Conservation (phyloP, 2,329 filamentous ascomycete genomes). For the Microsporum audouinii region DNA sequence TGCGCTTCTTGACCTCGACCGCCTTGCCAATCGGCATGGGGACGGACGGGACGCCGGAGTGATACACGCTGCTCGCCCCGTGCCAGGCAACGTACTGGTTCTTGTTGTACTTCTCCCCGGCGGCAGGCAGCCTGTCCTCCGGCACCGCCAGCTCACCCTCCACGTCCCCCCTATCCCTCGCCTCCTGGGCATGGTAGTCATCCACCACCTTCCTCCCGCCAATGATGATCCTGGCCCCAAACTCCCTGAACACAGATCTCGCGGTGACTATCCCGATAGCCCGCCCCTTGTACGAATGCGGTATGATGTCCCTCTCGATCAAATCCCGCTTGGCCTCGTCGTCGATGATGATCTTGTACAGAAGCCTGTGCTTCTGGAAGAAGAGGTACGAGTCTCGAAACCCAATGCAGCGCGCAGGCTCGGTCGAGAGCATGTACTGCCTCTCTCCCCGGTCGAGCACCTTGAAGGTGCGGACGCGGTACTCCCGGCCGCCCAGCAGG, state of each 20-base stretch:
- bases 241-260: conserved; percentile 91
- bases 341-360: conserved; percentile 96
- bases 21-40: conserved; percentile 63
- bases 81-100: conserved; percentile 99
- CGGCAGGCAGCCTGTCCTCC: conserved; percentile 61
- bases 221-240: conserved; percentile 86
- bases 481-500: conserved; percentile 73
- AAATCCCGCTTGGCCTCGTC: conserved; percentile 96
- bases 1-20: conserved; percentile 66
- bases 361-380: conserved; percentile 92
- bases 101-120: conserved; percentile 88
- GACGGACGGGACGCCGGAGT: conserved; percentile 66
- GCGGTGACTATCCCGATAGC: conserved; percentile 95
- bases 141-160: conserved; percentile 90
- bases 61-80: conserved; percentile 90
- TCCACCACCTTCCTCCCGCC: conserved; percentile 76
- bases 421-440: conserved; percentile 96
- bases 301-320: conserved; percentile 90
- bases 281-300: conserved; percentile 95
- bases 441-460: conserved; percentile 71
- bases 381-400: conserved; percentile 98
- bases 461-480: conserved; percentile 90
- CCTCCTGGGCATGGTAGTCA: conserved; percentile 74
- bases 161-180: conserved; percentile 62
- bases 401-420: conserved; percentile 89